Base-by-base conservation (phyloP, 208 protist species). In the Naegleria gruberi region DNA sequence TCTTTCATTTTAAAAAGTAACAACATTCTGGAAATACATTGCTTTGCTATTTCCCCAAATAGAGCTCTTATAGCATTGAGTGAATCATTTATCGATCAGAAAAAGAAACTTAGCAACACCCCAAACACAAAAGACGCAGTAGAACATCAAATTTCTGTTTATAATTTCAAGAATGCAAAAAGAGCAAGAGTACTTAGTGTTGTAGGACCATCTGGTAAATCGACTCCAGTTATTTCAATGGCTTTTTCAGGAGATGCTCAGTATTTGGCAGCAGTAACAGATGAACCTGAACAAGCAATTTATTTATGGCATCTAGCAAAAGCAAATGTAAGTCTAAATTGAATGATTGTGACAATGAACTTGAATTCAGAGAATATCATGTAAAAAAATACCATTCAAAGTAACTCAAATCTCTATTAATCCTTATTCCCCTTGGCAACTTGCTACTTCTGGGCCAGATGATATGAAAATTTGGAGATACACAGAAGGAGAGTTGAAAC, bases 281-380 rank as follows among this genome's bases (percentile, higher is more conserved):
- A 44, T 41, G 83, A 82, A 40, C 91, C 91, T n/a, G 90, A 92
- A 17, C 42, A 47, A 23, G 84, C 47, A 7, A 92, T 92, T 42
- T 92, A 92, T 73, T 44, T 92, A 47, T 92, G 91, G 91, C 85
- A 91, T 73, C 51, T 92, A 34, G 91, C 92, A 74, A 92, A 92
- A 51, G 30, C 85, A 44, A 85, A 91, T 26, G 55, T 92, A 43
- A 83, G 77, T 42, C 4, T 65, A 23, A 4, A 65, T 65, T 55
- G 5, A 55, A 19, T 55, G 46, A 7, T 37, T 77, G 7, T n/a
- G 2, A 5, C 30, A 77, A 17, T 74, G 5, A 55, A 55, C 23
- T n/a, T 5, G 10, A 19, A 5, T 26, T 37, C 8, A 77, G 34
- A 87, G 55, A 87, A 26, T 87, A n/a, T 30, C 43, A 45, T 34